Conservation (phyloP, 2,329 filamentous ascomycete species). For the Alternaria sp. region DNA sequence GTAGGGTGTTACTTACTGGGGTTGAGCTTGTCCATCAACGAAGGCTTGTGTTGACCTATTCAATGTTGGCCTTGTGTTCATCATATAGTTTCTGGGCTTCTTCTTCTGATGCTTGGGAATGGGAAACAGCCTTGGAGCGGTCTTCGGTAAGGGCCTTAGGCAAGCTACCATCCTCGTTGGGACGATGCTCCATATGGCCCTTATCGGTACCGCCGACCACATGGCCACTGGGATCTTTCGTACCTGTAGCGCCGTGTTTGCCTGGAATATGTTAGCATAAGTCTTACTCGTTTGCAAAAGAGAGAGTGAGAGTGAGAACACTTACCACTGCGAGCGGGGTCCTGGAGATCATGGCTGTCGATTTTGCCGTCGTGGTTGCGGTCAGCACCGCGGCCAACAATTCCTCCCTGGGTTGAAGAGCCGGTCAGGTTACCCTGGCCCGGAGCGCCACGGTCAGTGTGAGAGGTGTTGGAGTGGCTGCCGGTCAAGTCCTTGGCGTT, state of each 20-base stretch:
- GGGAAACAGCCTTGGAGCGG: slow-evolving; percentile 21
- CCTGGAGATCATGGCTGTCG: slow-evolving; percentile 11
- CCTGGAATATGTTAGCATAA: slow-evolving; percentile 7
- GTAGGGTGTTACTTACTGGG: slow-evolving; percentile 45
- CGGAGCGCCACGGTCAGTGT: slow-evolving; percentile 7
- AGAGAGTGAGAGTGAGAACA: not conserved
- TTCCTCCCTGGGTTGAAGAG: slow-evolving; percentile 8
- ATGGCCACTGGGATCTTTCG: slow-evolving; percentile 10
- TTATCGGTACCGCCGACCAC: slow-evolving; percentile 16
- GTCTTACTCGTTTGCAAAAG: not conserved
- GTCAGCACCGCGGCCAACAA: slow-evolving; percentile 5
- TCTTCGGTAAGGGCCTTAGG: slow-evolving; percentile 24
- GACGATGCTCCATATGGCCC: slow-evolving; percentile 18
- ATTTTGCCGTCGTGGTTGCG: slow-evolving; percentile 16
- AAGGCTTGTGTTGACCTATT: slow-evolving; percentile 53
- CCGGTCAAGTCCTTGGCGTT: slow-evolving; percentile 17
- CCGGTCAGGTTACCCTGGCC: slow-evolving; percentile 19
- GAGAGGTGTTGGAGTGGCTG: slow-evolving; percentile 10
- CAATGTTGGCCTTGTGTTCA: slow-evolving; percentile 20
- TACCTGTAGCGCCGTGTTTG: slow-evolving; percentile 20
- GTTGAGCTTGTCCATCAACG: slow-evolving; percentile 64
- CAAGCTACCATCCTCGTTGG: slow-evolving; percentile 23
- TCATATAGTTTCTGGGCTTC: slow-evolving; percentile 9
- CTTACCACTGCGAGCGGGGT: slow-evolving; percentile 15
- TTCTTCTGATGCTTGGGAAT: slow-evolving; percentile 30